A percentile compares a stretch with the other conserved stretches of the same genome.
phyloP scores from a whole-genome alignment of 805 yeast genomes.

The Kluyveromyces siamensis region DNA sequence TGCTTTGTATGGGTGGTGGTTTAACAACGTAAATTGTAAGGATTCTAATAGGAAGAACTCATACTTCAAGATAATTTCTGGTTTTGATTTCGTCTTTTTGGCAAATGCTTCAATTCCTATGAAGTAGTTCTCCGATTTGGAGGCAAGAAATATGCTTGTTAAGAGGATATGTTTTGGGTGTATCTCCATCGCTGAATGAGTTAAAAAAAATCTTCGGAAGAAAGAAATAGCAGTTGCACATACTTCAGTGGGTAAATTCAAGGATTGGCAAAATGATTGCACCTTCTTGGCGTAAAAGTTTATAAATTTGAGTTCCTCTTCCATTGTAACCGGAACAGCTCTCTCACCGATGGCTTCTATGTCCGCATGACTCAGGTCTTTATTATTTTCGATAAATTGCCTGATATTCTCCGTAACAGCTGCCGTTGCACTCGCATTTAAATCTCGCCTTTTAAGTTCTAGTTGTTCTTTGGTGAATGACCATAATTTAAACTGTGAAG shows the following conservation, averaged over 20 bases:
- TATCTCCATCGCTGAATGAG: conserved; percentile 74
- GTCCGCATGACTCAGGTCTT: conserved; percentile 25
- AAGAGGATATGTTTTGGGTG: conserved; percentile 79
- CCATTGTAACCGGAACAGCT: conserved; percentile 42
- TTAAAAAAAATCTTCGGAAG: conserved; percentile 70
- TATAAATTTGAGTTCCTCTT: conserved; percentile 65
- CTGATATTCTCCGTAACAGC: conserved; percentile 28
- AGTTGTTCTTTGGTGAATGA: conserved; percentile 61
- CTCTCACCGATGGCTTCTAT: conserved; percentile 20
- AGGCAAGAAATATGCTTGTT: conserved; percentile 81
- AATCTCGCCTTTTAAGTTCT: conserved; percentile 35
- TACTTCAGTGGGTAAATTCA: conserved; percentile 82
- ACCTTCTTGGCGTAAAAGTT: conserved; percentile 66
- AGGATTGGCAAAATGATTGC: conserved; percentile 57
- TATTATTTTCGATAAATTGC: conserved; percentile 17
- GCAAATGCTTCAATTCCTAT: conserved; percentile 77
- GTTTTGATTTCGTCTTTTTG: conserved; percentile 56
- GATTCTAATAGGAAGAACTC: conserved; percentile 74
- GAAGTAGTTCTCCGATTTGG: conserved; percentile 87
- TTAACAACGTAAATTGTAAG: conserved; percentile 67
- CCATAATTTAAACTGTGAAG: conserved; percentile 82
- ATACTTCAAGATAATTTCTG: conserved; percentile 59
- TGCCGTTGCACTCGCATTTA: conserved; percentile 47
- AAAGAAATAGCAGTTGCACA: conserved; percentile 79
- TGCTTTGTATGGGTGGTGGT: conserved; percentile 84